Percentiles rank a stretch among this genome's conserved stretches.
phyloP scores from a whole-genome alignment of 163 green algal genomes.

The Chlamydomonas reinhardtii region DNA sequence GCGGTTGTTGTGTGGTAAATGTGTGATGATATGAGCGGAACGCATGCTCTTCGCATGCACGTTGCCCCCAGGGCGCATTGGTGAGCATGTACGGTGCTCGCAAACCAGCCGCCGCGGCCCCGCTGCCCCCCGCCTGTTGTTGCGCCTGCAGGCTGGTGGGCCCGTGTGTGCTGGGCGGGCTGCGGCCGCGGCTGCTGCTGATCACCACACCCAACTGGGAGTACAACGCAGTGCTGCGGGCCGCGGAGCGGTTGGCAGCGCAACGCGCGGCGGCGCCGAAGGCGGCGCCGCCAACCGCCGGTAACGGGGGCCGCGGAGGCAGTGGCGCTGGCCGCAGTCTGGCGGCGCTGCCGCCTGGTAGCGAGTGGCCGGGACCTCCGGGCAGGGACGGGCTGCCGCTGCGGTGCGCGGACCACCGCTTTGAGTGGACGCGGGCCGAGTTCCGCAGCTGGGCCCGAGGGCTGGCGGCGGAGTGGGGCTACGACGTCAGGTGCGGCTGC shows the following conservation, averaged over 20 bases:
- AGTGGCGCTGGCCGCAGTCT: too few relatives aligned
- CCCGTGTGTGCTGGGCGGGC: constrained; percentile 53
- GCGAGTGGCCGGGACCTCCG: constrained; percentile 8
- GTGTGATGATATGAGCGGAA: too few relatives aligned
- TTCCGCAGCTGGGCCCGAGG: constrained; percentile 45
- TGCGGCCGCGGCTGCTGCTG: constrained; percentile 55
- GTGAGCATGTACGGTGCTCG: too few relatives aligned
- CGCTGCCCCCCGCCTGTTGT: too few relatives aligned
- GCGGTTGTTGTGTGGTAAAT: neutral
- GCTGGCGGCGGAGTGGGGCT: constrained; percentile 48
- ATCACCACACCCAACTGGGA: constrained; percentile 67
- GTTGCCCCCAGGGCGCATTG: too few relatives aligned
- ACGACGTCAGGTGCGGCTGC: constrained; percentile 47
- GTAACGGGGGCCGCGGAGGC: neutral
- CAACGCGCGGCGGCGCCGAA: too few relatives aligned
- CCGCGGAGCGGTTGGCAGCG: neutral
- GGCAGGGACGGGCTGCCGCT: constrained; percentile 54
- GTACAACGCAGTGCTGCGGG: constrained; percentile 63
- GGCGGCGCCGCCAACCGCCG: too few relatives aligned
- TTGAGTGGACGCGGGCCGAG: constrained; percentile 61
- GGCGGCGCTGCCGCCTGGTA: too few relatives aligned
- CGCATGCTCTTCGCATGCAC: too few relatives aligned
- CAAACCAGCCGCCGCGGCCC: too few relatives aligned
- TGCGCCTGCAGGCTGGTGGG: constrained; percentile 47
- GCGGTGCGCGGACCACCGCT: constrained; percentile 54